Evolutionary conservation across 2,329 filamentous ascomycete genomes (phyloP), one percentile per base, ranked within the genome.

Genomic region (Dactylellina leptospora): DNA sequence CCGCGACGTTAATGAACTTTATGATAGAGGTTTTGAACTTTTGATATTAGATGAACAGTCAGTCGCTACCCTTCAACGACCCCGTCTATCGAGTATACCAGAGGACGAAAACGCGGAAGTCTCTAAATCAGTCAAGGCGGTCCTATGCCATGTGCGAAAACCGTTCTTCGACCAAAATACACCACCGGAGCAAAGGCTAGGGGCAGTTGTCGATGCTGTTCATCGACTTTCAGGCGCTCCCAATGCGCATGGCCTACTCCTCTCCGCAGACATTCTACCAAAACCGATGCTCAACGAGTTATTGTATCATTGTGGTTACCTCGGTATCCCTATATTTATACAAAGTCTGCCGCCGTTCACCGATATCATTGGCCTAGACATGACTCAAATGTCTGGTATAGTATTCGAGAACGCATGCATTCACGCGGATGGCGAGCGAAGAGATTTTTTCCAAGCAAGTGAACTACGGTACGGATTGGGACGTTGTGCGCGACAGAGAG

Each of bases 361-460:
- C 13, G 60, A 66, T 40, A 60, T 66, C 1, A 60, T 73, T 8
- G 76, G 59, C 1, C 38, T 81, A 8, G 77, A 78, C 72, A 73
- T 81, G 23, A 75, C 76, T 1, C 66, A 78, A 3, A 73, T 82
- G 16, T 75, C 77, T 1, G 82, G 82, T 2, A 60, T 82, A 38
- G 78, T 83, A 48, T 78, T 82, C 30, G 78, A 81, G 58, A 82
- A 82, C 73, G 81, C 79, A 4, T 80, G 79, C 8, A 82, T 82
- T 13, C 76, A 81, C 4, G 76, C 77, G 4, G 78, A 80, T 50
- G 82, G 82, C 2, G 76, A 80, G 47, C 77, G 80, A 18, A 77
- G 81, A 18, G 81, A 83, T 69, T 83, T 81, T 74, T 83, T 82
- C 74, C 79, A 81, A 50, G 79, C 81, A 23, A 59, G 75, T 9